Evolutionary conservation across 2,329 filamentous ascomycete species (phyloP), one percentile per base, ranked within the genome.

Genomic region (Alternaria consortialis): DNA sequence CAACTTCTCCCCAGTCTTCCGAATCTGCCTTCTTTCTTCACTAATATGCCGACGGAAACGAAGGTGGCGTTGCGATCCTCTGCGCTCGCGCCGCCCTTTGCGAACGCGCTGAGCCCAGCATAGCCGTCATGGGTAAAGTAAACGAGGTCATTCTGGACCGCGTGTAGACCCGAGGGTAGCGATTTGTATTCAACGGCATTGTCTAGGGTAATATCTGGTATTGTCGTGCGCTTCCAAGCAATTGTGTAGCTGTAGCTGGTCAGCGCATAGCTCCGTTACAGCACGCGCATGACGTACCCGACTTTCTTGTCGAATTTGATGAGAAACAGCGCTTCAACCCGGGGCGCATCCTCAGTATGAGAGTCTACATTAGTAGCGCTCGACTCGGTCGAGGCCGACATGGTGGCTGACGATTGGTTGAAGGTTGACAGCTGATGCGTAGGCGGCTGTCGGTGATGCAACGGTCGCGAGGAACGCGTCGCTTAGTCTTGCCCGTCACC

Each of bases 121-220:
- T 93, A 90, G 46, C 87, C 84, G 48, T 87, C 90, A 74, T 98
- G 93, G 43, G 97, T 89, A 78, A 98, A 99, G 83, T 98, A 99
- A 80, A 91, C 84, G 53, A 98, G 84, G 79, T 99, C 95, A 67
- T 94, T 88, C 32, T 90, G 84, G 20, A 98, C 92, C 58, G 92
- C 91, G 80, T 99, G 95, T 51, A 97, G 80, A 25, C 95, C 95
- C 0, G 94, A 98, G 2, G 95, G 95, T 47, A 99, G 85, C 63
- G 93, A 96, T 81, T 97, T 98, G 86, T 93, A 99, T 80, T 99
- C 95, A 73, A 97, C 93, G 25, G 91, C 88, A 56, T 93, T 93
- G 69, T 97, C 92, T 50, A 98, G 86, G 79, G 87, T 84, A 80
- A 94, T 85, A 50, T 87, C 89, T 13, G 88, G 84, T 1, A 88